A percentile compares a stretch with the other conserved stretches of the same genome.
phyloP scores from a whole-genome alignment of 352 stramenopile species.

The Discostella stelligera region DNA sequence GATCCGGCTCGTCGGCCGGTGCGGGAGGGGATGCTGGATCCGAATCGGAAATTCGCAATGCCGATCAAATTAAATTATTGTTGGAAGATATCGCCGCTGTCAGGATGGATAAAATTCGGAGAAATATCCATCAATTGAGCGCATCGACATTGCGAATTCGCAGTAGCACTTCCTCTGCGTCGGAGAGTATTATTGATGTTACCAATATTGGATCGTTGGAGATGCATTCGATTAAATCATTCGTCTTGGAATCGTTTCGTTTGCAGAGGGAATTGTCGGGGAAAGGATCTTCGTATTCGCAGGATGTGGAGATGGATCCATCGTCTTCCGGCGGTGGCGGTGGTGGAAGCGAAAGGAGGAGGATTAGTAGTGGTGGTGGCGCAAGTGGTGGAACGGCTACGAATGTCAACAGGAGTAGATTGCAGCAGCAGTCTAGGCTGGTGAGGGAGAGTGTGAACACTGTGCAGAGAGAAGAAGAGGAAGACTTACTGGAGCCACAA shows the following conservation, averaged over 20 bases:
- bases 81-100: conserved; percentile 70
- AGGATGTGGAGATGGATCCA: conserved; percentile 7
- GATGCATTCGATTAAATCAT: conserved; percentile 63
- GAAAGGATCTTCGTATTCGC: conserved; percentile 35
- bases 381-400: neutral
- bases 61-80: conserved; percentile 51
- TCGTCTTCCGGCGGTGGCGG: neutral
- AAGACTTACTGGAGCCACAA: conserved; percentile 22
- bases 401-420: neutral
- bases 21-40: conserved; percentile 10
- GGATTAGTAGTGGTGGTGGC: neutral
- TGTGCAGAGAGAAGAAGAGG: neutral
- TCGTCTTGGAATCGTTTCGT: conserved; percentile 65
- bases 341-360: neutral
- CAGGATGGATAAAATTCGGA: conserved; percentile 70
- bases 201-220: conserved; percentile 71
- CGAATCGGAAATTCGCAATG: conserved; percentile 47
- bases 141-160: conserved; percentile 29
- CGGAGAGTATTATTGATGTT: conserved; percentile 62
- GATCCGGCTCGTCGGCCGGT: conserved; percentile 1
- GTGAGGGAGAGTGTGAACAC: conserved; percentile 1
- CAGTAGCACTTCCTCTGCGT: neutral
- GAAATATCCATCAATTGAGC: conserved; percentile 70
- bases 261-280: conserved; percentile 42
- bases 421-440: conserved; percentile 24